Base-by-base conservation (phyloP, 306 rosid species). In the Acacia confusa region DNA sequence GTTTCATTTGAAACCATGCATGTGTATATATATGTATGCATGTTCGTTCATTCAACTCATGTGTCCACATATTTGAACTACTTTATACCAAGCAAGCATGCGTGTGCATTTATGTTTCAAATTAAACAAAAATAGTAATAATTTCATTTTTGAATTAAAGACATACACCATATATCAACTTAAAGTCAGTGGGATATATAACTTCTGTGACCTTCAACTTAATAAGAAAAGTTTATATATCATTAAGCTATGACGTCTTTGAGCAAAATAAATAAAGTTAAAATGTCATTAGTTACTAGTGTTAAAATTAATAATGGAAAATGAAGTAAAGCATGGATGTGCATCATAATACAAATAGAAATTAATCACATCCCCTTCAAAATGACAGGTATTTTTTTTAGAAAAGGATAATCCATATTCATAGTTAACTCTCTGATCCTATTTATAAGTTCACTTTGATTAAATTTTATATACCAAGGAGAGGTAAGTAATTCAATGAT, bases 61-160 rank as follows among this genome's bases (percentile, higher is more conserved):
- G 52, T 40, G 27, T 65, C 9, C 55, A 58, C 0, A 50, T 66
- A 19, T n/a, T 43, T 38, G 41, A 67, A 27, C 52, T 7, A 24
- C 44, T 7, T 66, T 28, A 20, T 11, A 30, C 55, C 80, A 53
- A 78, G 50, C 80, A 53, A 78, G 50, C 79, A 22, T 47, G 13
- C 22, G 4, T 17, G 34, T 61, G 36, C 15, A 4, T 17, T 17
- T 52, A 17, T 52, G 24, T 52, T 52, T 52, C 8, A 19, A 19
- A 17, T 24, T 9, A 14, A 14, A 41, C 7, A 41, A 41, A 9
- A 41, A 9, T 41, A 41, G 0, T 7, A 41, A 41, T 41, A 9
- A 41, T 41, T 41, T 41, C 44, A 41, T 41, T 32, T 32, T 30
- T 30, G 32, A 30, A 30, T 30, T 30, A 30, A 30, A 30, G 32